Percentiles rank a stretch among this genome's conserved stretches.
phyloP scores from a whole-genome alignment of 768 basidiomycete species.

The Podaxis rugospora region DNA sequence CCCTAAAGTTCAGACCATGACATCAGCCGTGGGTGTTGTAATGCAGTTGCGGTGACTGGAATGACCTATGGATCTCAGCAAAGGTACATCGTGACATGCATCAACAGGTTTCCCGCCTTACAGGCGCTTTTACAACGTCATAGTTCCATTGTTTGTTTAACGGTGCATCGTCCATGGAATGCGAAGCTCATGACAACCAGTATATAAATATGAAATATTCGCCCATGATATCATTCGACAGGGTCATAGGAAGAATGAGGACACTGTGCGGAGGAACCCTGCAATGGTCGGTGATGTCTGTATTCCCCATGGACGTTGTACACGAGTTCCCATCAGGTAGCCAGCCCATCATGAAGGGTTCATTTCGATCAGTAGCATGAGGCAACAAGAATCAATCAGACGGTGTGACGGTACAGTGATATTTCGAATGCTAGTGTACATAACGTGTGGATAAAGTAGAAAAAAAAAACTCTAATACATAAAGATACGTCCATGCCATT shows the following conservation, averaged over 20 bases:
- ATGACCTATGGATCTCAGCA: background rate
- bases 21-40: background rate
- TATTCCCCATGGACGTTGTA: conserved; percentile 3
- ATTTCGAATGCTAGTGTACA: conserved; percentile 12
- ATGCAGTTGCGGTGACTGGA: background rate
- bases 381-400: background rate
- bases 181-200: background rate
- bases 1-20: background rate
- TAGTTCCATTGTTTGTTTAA: background rate
- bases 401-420: conserved; percentile 7
- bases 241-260: background rate
- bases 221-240: conserved; percentile 7
- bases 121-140: conserved; percentile 1
- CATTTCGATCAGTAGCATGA: background rate
- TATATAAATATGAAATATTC: background rate
- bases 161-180: conserved; percentile 5
- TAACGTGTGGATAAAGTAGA: background rate
- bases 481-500: conserved; percentile 8
- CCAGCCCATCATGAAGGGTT: background rate
- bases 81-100: background rate
- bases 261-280: conserved; percentile 7
- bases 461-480: conserved; percentile 5
- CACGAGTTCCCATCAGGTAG: background rate
- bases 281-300: conserved; percentile 1
- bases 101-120: background rate